phyloP scores from a whole-genome alignment of 805 yeast genomes.

The Candida ponderosae region DNA sequence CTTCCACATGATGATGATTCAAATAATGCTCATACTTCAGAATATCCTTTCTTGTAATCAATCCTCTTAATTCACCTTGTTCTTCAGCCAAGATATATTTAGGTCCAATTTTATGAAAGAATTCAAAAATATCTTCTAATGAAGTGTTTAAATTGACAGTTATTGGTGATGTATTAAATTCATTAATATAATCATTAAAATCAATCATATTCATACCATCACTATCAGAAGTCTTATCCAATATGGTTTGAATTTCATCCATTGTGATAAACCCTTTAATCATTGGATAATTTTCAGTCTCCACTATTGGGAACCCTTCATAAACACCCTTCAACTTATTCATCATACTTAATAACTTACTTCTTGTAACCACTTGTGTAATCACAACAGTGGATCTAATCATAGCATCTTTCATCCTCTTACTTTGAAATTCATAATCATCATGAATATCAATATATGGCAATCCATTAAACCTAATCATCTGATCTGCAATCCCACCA shows the following conservation, averaged over 20 bases:
- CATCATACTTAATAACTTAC: conserved; percentile 25
- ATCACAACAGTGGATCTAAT: conserved; percentile 31
- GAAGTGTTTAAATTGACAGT: conserved; percentile 45
- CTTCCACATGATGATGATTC: conserved; percentile 6
- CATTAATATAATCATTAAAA: conserved; percentile 27
- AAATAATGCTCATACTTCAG: conserved; percentile 46
- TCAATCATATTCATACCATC: conserved; percentile 4
- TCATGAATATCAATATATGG: conserved; percentile 76
- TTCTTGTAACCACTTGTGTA: conserved; percentile 27
- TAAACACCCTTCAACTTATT: conserved; percentile 25
- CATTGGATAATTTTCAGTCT: conserved; percentile 26
- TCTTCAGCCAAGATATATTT: conserved; percentile 60
- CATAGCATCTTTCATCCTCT: conserved; percentile 55
- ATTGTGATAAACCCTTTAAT: conserved; percentile 35
- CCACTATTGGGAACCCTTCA: conserved; percentile 49
- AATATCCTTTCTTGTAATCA: conserved; percentile 82
- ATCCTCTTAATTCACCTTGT: conserved; percentile 56
- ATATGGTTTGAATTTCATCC: no score
- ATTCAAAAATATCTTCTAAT: conserved; percentile 52
- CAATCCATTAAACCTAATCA: conserved; percentile 81
- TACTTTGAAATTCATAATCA: conserved; percentile 48
- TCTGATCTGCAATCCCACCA: conserved; percentile 93
- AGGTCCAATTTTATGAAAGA: conserved; percentile 79
- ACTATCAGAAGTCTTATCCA: no score
- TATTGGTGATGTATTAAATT: conserved; percentile 44